Evolutionary conservation across 2,329 filamentous ascomycete genomes (phyloP), one percentile per base, ranked within the genome.

Genomic region (Hansfordia pulvinata): DNA sequence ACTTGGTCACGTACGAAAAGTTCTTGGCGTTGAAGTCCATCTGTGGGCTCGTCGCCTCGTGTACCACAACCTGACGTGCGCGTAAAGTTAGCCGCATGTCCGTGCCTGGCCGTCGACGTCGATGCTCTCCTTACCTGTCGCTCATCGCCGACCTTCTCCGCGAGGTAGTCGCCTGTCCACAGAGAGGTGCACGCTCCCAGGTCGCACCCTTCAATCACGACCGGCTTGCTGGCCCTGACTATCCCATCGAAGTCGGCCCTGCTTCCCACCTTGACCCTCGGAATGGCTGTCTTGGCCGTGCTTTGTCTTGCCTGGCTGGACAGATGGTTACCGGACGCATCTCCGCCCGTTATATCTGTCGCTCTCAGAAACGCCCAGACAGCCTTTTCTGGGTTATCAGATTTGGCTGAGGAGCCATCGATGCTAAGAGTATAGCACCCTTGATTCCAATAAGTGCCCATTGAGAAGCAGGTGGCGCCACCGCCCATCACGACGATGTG

Each of bases 11-110:
- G 44, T 93, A 93, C 19, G 58, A 54, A 44, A 93, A 93, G 48
- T 93, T 92, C 51, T 92, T 93, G 23, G 63, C 59, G 30, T 74
- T 74, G 44, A 93, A 93, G 38, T 82, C 76, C 77, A 93, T 84
- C 23, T 67, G 67, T 17, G 68, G 58, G 4, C 58, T 62, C 6
- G 60, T 51, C 12, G 76, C 72, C 36, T 81, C 69, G 42, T 93
- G 85, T 4, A 92, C 69, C 8, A 84, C 61, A 10, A 92, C 66
- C 67, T 81, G 17, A 3, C 17, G 10, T 20, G 14, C 28, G 25
- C 27, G 23, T 32, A 20, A 34, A 25, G 16, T 8, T 10, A 17
- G 20, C 9, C 10, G 4, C 5, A 29, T 10, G n/a, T 13, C 11
- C 6, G 10, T 17, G 4, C 6, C 5, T 9, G 9, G 8, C 21